Base-by-base conservation (phyloP, 75 land plant species). In the Isoetes taiwanensis region DNA sequence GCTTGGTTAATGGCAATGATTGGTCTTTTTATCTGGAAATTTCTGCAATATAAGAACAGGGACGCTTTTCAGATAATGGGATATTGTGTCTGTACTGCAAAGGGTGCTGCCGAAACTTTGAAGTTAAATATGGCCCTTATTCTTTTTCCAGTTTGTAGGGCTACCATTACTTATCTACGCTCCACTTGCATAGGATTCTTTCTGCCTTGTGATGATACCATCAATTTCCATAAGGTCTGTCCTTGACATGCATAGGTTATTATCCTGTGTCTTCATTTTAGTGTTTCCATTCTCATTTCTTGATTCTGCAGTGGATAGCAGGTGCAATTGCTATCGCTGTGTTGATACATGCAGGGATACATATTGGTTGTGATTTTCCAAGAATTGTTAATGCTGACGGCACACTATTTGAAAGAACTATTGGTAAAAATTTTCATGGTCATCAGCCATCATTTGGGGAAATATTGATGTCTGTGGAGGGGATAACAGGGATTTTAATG, bases 71-170 rank as follows among this genome's bases (percentile, higher is more conserved):
- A 64, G 16, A 37, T 67, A 14, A 67, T 67, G 70, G 70, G 70
- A 14, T 67, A 62, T 20, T 67, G 70, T 30, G 56, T 67, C 30
- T 67, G 70, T 40, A 52, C 67, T 6, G 70, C 70, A 2, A 67
- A 67, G 27, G 70, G 70, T 29, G 70, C 70, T 26, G 67, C 67
- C 24, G 70, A 67, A 31, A 67, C 70, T 26, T 30, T 67, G 23
- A 67, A 67, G 68, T 41, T 67, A 9, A 67, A 67, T 19, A 67
- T 67, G 70, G 69, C 70, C 8, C 40, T 67, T 19, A 50, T 67
- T 31, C 70, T 67, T 6, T 42, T 67, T 1, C 70, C 70, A 2
- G 70, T 67, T n/a, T 67, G 70, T 29, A 32, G 70, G 29, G 63
- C 43, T 19, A 65, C 69, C 12, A 67, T 67, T 34, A 67, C 70